Percentiles rank a stretch among this genome's conserved stretches.
phyloP scores from a whole-genome alignment of 2,329 filamentous ascomycete genomes.

The Lachnellula willkommii region DNA sequence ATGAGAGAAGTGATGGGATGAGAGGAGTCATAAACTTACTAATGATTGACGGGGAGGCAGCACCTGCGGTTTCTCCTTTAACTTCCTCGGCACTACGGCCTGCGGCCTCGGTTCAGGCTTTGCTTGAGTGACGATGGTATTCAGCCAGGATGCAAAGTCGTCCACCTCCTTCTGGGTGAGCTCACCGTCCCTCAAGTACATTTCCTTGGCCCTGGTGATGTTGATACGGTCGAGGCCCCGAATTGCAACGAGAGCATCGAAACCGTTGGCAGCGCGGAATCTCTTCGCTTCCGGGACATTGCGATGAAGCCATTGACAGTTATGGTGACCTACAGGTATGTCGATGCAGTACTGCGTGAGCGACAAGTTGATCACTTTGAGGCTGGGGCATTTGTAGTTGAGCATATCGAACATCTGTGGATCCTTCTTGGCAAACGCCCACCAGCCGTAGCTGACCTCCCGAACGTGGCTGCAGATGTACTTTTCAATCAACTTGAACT shows the following conservation, averaged over 20 bases:
- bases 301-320: conserved; percentile 2
- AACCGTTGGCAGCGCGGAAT: conserved; percentile 14
- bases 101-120: neutral
- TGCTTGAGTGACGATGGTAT: conserved; percentile 6
- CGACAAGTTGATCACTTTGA: conserved; percentile 8
- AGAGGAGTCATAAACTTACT: neutral
- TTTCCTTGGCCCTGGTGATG: neutral
- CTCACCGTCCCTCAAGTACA: neutral
- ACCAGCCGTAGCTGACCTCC: conserved; percentile 15
- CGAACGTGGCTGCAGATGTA: conserved; percentile 2
- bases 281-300: conserved; percentile 5
- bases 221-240: conserved; percentile 17
- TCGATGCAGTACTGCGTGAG: conserved; percentile 1
- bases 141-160: conserved; percentile 9
- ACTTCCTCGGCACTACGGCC: neutral
- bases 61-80: neutral
- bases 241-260: conserved; percentile 13
- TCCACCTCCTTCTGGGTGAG: conserved; percentile 1
- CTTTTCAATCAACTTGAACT: neutral
- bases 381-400: conserved; percentile 1
- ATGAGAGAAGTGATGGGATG: neutral
- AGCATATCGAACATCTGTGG: neutral
- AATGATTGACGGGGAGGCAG: neutral
- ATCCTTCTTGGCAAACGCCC: conserved; percentile 3
- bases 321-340: neutral